These are phyloP conservation scores for Symbiotaphrina buchneri DNA, from an alignment of 495 filamentous ascomycete species.

Conservation along the genomic window DNA sequence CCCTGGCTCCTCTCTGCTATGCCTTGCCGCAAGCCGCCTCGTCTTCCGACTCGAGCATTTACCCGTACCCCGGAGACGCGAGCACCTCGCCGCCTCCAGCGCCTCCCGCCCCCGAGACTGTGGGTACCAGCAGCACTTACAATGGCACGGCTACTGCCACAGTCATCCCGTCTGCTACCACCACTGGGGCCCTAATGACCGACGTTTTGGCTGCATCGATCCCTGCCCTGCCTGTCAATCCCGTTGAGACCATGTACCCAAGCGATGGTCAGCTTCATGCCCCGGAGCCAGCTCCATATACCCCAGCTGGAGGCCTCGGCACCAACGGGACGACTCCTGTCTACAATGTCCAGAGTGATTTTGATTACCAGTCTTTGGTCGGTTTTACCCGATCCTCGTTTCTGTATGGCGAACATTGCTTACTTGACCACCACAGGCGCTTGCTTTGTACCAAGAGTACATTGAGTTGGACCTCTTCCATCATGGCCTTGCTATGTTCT, in stretches of 20 bases:
- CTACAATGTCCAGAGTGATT: conserved; percentile 48
- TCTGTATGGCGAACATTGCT: conserved; percentile 13
- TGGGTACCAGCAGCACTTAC: no score
- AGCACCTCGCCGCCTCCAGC: no score
- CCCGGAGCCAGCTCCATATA: conserved; percentile 46
- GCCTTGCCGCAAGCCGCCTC: no score
- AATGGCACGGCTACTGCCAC: no score
- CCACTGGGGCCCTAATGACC: conserved; percentile 30
- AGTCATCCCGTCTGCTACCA: conserved; percentile 7
- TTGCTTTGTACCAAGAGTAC: conserved; percentile 64
- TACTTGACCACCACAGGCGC: conserved; percentile 17
- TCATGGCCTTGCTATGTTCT: conserved; percentile 50
- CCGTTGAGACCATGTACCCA: conserved; percentile 38
- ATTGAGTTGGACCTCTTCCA: conserved; percentile 81
- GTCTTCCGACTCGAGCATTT: no score
- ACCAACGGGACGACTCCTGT: conserved; percentile 59
- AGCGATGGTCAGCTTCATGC: conserved; percentile 43
- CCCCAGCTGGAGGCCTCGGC: conserved; percentile 51
- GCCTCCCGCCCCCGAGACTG: no score
- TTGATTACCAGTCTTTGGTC: conserved; percentile 49
- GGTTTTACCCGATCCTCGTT: conserved; percentile 3
- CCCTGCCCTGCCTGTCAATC: conserved; percentile 19
- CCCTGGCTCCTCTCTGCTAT: no score
- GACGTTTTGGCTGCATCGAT: conserved; percentile 23
- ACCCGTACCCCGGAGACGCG: no score